Percentiles rank a stretch among this genome's conserved stretches.
Conservation (phyloP, 164 flowering plant genomes). For the Akebia trifoliata region DNA sequence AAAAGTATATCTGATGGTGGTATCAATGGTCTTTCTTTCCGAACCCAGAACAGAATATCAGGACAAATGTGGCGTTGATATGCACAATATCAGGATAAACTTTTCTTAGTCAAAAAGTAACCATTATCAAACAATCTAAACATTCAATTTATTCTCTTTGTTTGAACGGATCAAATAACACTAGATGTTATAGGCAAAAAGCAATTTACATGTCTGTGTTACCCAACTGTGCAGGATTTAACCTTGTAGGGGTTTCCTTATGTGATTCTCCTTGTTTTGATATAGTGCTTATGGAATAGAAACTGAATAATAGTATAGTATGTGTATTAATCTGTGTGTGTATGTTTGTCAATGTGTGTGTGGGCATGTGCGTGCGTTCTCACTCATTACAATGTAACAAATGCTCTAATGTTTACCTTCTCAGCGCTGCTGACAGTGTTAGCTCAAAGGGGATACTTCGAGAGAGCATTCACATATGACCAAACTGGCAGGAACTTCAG, state of each 20-base stretch:
- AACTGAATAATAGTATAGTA: neutral
- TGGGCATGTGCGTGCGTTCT: neutral
- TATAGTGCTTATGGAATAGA: neutral
- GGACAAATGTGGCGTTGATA: no score
- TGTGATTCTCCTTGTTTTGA: neutral
- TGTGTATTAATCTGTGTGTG: neutral
- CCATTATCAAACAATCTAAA: no score
- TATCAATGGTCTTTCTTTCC: no score
- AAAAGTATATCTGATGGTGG: no score
- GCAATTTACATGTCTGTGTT: neutral
- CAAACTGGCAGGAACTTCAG: constrained; percentile 15
- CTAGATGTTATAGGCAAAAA: no score
- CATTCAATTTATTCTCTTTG: neutral
- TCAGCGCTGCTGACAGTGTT: constrained; percentile 68
- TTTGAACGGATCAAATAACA: neutral
- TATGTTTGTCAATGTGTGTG: neutral
- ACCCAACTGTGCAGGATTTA: neutral
- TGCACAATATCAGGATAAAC: no score
- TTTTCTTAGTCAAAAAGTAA: no score
- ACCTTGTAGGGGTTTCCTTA: neutral
- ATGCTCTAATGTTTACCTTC: constrained; percentile 7
- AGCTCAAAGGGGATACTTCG: constrained; percentile 54
- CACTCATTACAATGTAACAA: neutral
- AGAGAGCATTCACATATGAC: constrained; percentile 27
- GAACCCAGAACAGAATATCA: no score